These are phyloP conservation scores for Adansonia digitata DNA, from an alignment of 345 rosid genomes.

Conservation along the genomic window DNA sequence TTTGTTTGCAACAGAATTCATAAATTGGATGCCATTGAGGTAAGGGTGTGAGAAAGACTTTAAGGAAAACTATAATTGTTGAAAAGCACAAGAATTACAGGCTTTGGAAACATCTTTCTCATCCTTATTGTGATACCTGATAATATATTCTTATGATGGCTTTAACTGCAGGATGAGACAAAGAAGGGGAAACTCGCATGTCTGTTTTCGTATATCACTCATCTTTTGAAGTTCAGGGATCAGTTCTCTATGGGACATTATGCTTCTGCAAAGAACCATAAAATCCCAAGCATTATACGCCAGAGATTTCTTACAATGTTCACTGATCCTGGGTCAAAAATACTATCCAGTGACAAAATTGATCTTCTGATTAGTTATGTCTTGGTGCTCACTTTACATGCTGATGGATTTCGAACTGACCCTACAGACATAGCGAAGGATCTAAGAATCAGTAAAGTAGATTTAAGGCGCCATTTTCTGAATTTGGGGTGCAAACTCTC, in stretches of 20 bases:
- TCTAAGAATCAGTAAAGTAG: constrained; percentile 44
- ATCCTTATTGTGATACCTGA: neutral
- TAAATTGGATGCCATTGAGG: constrained; percentile 50
- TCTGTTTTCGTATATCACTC: constrained; percentile 54
- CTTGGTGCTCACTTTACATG: constrained; percentile 69
- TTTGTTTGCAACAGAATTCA: constrained; percentile 69
- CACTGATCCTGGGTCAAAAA: constrained; percentile 33
- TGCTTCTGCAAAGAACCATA: constrained; percentile 55
- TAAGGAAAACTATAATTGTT: neutral
- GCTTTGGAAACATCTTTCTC: neutral
- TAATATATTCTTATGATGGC: neutral
- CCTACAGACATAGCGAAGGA: constrained; percentile 70
- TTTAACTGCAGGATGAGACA: constrained; percentile 43
- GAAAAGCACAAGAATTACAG: neutral
- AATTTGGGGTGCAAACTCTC: constrained; percentile 62
- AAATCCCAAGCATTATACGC: constrained; percentile 47
- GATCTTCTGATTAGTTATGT: constrained; percentile 74
- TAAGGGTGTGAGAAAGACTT: constrained; percentile 19
- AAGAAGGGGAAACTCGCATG: constrained; percentile 42
- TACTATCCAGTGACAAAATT: constrained; percentile 41
- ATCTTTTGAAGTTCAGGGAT: constrained; percentile 81
- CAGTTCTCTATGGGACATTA: constrained; percentile 42
- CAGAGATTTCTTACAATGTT: constrained; percentile 50
- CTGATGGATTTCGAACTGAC: constrained; percentile 57
- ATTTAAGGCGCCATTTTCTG: constrained; percentile 48